Conservation (phyloP, 129 eudicot species). For the Flaveria trinervia region DNA sequence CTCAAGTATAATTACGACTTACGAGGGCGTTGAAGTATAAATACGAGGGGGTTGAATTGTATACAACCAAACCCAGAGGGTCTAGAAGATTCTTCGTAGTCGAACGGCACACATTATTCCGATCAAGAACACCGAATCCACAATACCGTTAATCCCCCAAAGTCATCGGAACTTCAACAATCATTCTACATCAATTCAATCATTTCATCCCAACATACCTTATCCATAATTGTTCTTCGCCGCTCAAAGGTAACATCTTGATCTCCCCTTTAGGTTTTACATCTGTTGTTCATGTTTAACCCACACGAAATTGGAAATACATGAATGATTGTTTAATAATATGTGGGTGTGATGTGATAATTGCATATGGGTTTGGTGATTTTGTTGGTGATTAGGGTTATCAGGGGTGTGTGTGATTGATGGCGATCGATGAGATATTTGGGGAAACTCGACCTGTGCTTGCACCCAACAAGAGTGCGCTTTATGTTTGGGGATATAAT, state of each 20-base stretch:
- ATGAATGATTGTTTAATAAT: background rate
- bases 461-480: slow-evolving; percentile 74
- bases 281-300: slow-evolving; percentile 5
- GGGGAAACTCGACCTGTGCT: slow-evolving; percentile 67
- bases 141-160: slow-evolving; percentile 36
- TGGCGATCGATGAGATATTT: slow-evolving; percentile 81
- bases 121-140: slow-evolving; percentile 33
- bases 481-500: slow-evolving; percentile 96
- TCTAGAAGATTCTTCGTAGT: slow-evolving; percentile 30
- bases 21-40: background rate
- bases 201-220: slow-evolving; percentile 8
- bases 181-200: slow-evolving; percentile 20
- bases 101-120: slow-evolving; percentile 37
- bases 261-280: slow-evolving; percentile 17
- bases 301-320: slow-evolving; percentile 3
- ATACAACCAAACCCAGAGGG: slow-evolving; percentile 27
- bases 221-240: slow-evolving; percentile 24
- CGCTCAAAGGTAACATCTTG: slow-evolving; percentile 31
- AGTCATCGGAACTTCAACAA: slow-evolving; percentile 36
- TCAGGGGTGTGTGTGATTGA: slow-evolving; percentile 30
- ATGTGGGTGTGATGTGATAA: slow-evolving; percentile 1
- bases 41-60: slow-evolving; percentile 2
- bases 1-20: background rate
- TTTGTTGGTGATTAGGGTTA: slow-evolving; percentile 26
- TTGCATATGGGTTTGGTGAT: background rate